phyloP scores from a whole-genome alignment of 306 rosid species.

The Neltuma alba region DNA sequence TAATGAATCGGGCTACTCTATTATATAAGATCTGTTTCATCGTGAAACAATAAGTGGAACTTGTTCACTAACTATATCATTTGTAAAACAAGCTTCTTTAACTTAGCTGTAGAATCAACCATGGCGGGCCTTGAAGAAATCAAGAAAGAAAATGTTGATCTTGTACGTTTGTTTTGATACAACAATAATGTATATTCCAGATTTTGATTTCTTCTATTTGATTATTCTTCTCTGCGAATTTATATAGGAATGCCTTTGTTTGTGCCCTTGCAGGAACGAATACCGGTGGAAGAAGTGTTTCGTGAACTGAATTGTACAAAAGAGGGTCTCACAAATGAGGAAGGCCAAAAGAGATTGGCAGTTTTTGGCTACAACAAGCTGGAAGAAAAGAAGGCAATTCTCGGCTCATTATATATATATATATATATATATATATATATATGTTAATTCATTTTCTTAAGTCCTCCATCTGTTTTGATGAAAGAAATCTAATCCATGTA shows the following conservation, averaged over 20 bases:
- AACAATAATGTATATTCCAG: background rate
- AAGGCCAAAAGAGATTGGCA: slow-evolving; percentile 58
- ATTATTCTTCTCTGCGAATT: background rate
- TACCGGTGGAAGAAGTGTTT: slow-evolving; percentile 77
- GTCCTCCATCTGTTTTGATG: background rate
- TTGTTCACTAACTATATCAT: background rate
- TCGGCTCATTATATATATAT: no score
- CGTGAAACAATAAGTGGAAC: background rate
- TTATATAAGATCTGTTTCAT: background rate
- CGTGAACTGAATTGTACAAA: slow-evolving; percentile 56
- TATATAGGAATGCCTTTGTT: background rate
- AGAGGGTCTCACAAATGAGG: slow-evolving; percentile 66
- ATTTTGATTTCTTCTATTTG: background rate
- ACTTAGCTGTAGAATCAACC: background rate
- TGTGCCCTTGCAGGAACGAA: slow-evolving; percentile 48
- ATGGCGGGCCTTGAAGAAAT: slow-evolving; percentile 59
- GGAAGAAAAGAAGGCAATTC: slow-evolving; percentile 66
- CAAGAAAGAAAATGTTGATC: slow-evolving; percentile 66
- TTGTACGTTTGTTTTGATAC: slow-evolving; percentile 40
- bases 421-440: no score
- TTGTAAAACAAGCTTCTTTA: background rate
- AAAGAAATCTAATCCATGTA: background rate
- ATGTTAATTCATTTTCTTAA: background rate
- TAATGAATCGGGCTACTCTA: background rate
- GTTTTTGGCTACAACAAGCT: slow-evolving; percentile 78